Base-by-base conservation (phyloP, 2,329 filamentous ascomycete genomes). In the Stagonosporopsis rhizophila region DNA sequence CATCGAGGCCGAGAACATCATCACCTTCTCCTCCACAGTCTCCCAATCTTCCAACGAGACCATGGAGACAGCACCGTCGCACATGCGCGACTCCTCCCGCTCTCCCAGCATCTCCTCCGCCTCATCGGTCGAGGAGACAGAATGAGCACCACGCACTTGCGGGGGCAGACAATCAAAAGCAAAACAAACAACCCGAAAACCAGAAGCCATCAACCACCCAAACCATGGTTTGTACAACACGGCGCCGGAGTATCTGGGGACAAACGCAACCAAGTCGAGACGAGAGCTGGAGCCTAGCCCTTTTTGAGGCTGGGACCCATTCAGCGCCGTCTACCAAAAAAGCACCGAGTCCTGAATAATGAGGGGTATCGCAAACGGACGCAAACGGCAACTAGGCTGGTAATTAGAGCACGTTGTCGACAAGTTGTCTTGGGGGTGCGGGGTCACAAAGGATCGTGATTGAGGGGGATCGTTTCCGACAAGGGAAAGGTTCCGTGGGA, bases 41-140 rank as follows among this genome's bases (percentile, higher is more conserved):
- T 48, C 57, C 11, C 65, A 67, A 27, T 52, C 66, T 7, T 44
- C 61, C 19, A 46, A 55, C 49, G 65, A 56, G 32, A 60, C 59
- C 35, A 53, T 52, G 17, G 52, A 60, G 17, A 51, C 52, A 14
- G 46, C 65, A 15, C 58, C 63, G 23, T 44, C 59, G 22, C 63
- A 60, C 52, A 28, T 61, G 6, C 69, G 70, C 44, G 62, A 66
- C 30, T 52, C 65, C 1, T 71, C 68, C 8, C 66, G 67, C n/a
- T 64, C 69, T 11, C 63, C 64, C 14, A 71, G 69, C 62, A 52
- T 68, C 28, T 64, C 66, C 44, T 71, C 68, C 54, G 62, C 68
- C 34, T 55, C 57, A 1, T 57, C 60, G 8, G 37, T 45, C 7
- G 67, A 72, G 45, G 65, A 69, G 54, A 45, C 54, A 35, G 48